Evolutionary conservation across 768 basidiomycete species (phyloP).

Genomic region (Leccinum rimulosum): DNA sequence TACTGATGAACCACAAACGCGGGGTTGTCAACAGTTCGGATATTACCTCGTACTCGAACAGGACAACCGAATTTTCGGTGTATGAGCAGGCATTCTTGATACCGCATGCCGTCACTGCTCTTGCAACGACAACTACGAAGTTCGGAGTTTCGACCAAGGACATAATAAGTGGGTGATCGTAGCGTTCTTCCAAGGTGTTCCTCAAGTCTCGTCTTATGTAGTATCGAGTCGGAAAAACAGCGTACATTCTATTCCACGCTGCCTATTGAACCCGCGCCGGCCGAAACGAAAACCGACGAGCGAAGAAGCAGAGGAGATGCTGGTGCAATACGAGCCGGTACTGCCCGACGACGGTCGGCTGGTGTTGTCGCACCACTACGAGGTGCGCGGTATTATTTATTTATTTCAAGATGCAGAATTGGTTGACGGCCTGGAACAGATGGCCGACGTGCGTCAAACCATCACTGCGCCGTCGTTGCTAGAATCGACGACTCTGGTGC

Average conservation of each 20-base stretch:
- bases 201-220: conserved; percentile 28
- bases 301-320: conserved; percentile 80
- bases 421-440: conserved; percentile 38
- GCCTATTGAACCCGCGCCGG: conserved; percentile 79
- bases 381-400: conserved; percentile 39
- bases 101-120: conserved; percentile 63
- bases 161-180: conserved; percentile 66
- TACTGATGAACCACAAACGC: background rate
- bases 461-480: conserved; percentile 79
- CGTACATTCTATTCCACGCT: conserved; percentile 69
- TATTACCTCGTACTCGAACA: conserved; percentile 52
- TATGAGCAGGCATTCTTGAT: conserved; percentile 71
- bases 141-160: conserved; percentile 88
- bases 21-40: conserved; percentile 42
- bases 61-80: conserved; percentile 50
- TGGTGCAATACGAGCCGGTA: conserved; percentile 82
- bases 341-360: conserved; percentile 65
- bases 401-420: background rate
- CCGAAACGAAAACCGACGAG: conserved; percentile 72
- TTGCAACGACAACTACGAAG: conserved; percentile 78
- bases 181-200: background rate
- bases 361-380: conserved; percentile 54
- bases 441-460: conserved; percentile 65
- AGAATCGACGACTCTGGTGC: conserved; percentile 89
- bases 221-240: conserved; percentile 77